These are phyloP conservation scores for Gaeumannomyces tritici DNA, from an alignment of 2,329 filamentous ascomycete species.

Conservation along the genomic window DNA sequence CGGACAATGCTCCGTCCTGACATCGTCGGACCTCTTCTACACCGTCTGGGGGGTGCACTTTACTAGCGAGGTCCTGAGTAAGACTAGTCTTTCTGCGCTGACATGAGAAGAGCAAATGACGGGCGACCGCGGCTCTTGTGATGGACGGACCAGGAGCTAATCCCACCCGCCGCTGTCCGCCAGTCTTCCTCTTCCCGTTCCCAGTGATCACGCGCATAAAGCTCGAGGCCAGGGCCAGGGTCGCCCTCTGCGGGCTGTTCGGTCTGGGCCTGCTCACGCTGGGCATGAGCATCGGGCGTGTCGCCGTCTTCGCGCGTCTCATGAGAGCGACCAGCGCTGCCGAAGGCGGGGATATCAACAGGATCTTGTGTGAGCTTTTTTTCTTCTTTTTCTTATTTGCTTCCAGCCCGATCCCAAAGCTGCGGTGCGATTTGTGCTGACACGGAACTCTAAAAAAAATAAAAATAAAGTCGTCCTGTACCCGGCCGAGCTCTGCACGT, in stretches of 20 bases:
- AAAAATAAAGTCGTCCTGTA: neutral
- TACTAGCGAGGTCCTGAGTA: neutral
- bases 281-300: neutral
- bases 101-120: no score
- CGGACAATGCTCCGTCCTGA: no score
- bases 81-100: neutral
- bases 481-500: neutral
- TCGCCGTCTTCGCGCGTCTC: neutral
- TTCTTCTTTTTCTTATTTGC: no score
- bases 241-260: neutral
- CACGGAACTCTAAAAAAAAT: neutral
- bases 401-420: no score
- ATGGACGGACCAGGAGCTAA: no score
- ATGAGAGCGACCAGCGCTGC: no score
- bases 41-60: neutral
- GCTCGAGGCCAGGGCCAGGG: neutral
- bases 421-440: no score
- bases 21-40: no score
- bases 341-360: neutral
- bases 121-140: no score
- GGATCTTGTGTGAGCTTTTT: neutral
- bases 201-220: neutral
- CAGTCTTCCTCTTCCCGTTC: conserved; percentile 1
- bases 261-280: neutral
- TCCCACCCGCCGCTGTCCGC: no score